phyloP scores from a whole-genome alignment of 2,329 filamentous ascomycete genomes.

The Aspergillus sojae region DNA sequence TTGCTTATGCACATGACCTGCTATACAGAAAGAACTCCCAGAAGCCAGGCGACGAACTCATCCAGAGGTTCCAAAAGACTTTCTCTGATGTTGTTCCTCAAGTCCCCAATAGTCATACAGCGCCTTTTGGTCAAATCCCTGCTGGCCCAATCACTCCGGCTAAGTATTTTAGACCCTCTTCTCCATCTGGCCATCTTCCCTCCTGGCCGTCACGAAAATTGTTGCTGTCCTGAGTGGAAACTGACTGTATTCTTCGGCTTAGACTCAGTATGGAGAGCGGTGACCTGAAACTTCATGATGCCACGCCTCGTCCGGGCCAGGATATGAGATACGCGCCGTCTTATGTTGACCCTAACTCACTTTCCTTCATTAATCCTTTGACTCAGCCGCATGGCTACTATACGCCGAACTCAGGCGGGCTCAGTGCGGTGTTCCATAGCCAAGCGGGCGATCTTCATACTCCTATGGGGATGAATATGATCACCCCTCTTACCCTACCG shows the following conservation, averaged over 20 bases:
- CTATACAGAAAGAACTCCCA: conserved; percentile 70
- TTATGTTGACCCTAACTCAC: conserved; percentile 81
- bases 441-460: conserved; percentile 88
- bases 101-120: conserved; percentile 39
- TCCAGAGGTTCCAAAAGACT: conserved; percentile 79
- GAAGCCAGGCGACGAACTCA: conserved; percentile 83
- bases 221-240: not conserved
- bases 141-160: conserved; percentile 25
- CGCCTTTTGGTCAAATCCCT: conserved; percentile 27
- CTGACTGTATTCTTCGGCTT: conserved; percentile 19
- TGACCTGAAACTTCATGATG: conserved; percentile 74
- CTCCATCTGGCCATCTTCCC: no score
- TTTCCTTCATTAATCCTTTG: conserved; percentile 76
- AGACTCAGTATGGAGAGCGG: conserved; percentile 52
- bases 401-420: conserved; percentile 80
- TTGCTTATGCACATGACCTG: conserved; percentile 18
- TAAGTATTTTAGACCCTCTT: conserved; percentile 23
- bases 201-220: not conserved
- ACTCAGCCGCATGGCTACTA: conserved; percentile 84
- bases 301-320: conserved; percentile 75
- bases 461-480: conserved; percentile 73
- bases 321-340: conserved; percentile 92
- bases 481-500: conserved; percentile 81
- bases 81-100: conserved; percentile 71
- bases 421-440: conserved; percentile 74